phyloP scores from a whole-genome alignment of 306 rosid genomes.

The Vigna mungo region DNA sequence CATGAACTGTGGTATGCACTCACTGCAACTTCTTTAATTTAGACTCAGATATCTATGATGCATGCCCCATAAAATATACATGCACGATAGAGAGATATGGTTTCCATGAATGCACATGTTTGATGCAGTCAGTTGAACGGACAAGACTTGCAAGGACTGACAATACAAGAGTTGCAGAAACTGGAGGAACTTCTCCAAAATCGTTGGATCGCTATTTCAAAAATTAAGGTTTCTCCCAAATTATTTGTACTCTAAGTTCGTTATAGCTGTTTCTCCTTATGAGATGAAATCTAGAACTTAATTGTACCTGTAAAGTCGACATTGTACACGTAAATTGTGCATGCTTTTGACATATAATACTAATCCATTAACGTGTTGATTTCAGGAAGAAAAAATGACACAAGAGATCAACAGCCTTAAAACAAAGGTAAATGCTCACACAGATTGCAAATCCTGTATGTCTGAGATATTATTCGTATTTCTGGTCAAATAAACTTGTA shows the following conservation, averaged over 20 bases:
- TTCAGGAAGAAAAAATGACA: slow-evolving; percentile 25
- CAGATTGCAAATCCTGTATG: background rate
- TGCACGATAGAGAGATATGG: background rate
- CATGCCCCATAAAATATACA: background rate
- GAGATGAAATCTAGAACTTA: background rate
- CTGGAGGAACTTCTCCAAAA: slow-evolving; percentile 18
- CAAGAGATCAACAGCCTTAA: slow-evolving; percentile 6
- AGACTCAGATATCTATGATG: background rate
- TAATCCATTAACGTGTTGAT: background rate
- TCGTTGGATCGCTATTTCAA: background rate
- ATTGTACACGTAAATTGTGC: background rate
- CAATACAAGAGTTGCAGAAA: slow-evolving; percentile 23
- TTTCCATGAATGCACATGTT: background rate
- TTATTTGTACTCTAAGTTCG: background rate
- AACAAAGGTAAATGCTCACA: background rate
- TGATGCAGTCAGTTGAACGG: slow-evolving; percentile 9
- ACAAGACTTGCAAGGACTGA: slow-evolving; percentile 11
- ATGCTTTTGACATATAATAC: background rate
- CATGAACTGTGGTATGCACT: slow-evolving; percentile 4
- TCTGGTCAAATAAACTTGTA: background rate
- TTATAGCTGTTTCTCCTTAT: background rate
- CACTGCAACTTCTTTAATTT: background rate
- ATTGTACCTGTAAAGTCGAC: background rate
- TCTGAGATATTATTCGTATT: background rate
- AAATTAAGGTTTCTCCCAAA: slow-evolving; percentile 2